Conservation (phyloP, 1,284 basidiomycete species). For the Coniferiporia weirii region DNA sequence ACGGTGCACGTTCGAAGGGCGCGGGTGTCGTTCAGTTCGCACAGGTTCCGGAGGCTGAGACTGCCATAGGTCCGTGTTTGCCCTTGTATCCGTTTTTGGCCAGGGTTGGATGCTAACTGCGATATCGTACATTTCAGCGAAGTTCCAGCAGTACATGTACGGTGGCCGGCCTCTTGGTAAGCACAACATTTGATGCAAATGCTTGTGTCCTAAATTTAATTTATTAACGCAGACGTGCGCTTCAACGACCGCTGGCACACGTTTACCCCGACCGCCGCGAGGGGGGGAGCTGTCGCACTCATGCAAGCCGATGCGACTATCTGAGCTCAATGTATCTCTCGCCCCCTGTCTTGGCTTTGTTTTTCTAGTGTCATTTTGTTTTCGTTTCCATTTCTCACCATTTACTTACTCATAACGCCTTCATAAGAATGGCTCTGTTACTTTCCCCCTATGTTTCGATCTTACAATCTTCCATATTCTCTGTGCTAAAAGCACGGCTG, state of each 20-base stretch:
- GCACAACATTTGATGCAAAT: slow-evolving; percentile 24
- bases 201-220: not conserved
- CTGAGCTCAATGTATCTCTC: not conserved
- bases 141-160: slow-evolving; percentile 90
- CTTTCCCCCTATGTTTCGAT: no score
- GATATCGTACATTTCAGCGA: slow-evolving; percentile 44
- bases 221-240: slow-evolving; percentile 59
- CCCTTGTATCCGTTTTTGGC: not conserved
- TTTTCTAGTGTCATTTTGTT: no score
- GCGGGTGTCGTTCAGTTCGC: slow-evolving; percentile 94
- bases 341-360: not conserved
- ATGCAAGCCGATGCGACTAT: slow-evolving; percentile 43
- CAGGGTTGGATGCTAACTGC: slow-evolving; percentile 1
- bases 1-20: slow-evolving; percentile 87
- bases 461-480: no score
- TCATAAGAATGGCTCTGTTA: no score
- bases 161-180: slow-evolving; percentile 82
- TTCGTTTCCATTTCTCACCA: no score
- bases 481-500: no score
- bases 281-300: slow-evolving; percentile 67
- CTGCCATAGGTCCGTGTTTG: slow-evolving; percentile 72
- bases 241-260: slow-evolving; percentile 93
- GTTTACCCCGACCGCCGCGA: slow-evolving; percentile 78
- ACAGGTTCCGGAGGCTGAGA: slow-evolving; percentile 85
- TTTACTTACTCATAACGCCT: no score